Evolutionary conservation across 2,329 filamentous ascomycete genomes (phyloP).

Genomic region (Trichoderma aggressivum): DNA sequence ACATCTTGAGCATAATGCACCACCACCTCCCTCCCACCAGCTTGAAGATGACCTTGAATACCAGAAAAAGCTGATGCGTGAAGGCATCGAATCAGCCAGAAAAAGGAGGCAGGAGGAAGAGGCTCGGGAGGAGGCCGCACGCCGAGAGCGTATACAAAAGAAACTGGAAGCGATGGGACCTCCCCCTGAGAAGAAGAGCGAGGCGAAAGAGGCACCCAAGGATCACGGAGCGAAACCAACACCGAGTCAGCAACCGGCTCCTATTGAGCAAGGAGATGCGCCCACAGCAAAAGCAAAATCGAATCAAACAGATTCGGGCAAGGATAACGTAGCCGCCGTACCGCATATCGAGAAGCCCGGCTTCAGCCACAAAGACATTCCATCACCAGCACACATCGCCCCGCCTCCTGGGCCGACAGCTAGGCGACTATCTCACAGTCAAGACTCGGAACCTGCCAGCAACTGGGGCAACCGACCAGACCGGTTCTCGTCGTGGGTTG

Average conservation of each 20-base stretch:
- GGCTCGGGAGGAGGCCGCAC: conserved; percentile 68
- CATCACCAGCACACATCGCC: conserved; percentile 21
- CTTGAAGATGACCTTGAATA: conserved; percentile 56
- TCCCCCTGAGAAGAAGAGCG: conserved; percentile 56
- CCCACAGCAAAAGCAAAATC: conserved; percentile 17
- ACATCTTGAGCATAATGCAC: conserved; percentile 31
- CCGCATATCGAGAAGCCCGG: conserved; percentile 9
- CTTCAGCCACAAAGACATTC: conserved; percentile 14
- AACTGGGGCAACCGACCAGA: conserved; percentile 46
- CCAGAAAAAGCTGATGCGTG: conserved; percentile 70
- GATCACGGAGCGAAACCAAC: conserved; percentile 39
- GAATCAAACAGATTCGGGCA: background rate
- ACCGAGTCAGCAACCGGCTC: conserved; percentile 36
- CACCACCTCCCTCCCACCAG: conserved; percentile 29
- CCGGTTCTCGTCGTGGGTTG: conserved; percentile 50
- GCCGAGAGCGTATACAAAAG: conserved; percentile 65
- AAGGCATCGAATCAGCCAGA: conserved; percentile 65
- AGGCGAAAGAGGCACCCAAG: conserved; percentile 47
- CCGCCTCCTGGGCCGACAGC: conserved; percentile 21
- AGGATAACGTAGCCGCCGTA: background rate
- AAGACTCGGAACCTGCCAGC: conserved; percentile 33
- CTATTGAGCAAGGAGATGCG: conserved; percentile 21
- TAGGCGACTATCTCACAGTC: conserved; percentile 33
- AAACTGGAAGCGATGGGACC: conserved; percentile 70
- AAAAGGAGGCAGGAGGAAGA: conserved; percentile 67